Base-by-base conservation (phyloP, 1,139 yeast genomes). In the Candida glucosophila region DNA sequence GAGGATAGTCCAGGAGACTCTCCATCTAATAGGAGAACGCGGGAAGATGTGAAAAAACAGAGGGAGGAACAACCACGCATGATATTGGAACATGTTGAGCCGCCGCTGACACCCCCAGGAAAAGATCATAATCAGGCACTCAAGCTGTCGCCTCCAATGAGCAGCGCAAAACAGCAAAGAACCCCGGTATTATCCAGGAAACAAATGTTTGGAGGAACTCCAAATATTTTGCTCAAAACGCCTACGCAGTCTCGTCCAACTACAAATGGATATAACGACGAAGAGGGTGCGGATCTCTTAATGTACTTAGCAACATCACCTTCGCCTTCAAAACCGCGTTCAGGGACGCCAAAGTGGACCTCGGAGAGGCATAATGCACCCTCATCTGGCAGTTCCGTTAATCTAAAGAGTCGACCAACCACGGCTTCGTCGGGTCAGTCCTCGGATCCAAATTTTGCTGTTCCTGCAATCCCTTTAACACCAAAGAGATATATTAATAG, bases 291-390 rank as follows among this genome's bases (percentile, higher is more conserved):
- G 1, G 92, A 80, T 46, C 55, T 83, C 34, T 62, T 83, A 33
- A 70, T 83, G 74, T 83, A 73, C 47, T 61, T 83, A 40, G 93
- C 94, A 3, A 80, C 92, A 4, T 80, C 93, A 3, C 95, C 95
- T 1, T 78, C 90, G 0, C 85, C 88, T 0, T 77, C 78, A 1
- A 62, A 59, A 27, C 56, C 61, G 4, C 50, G 45, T 37, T 51
- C 41, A 32, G 42, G 52, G n/a, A 58, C 66, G 6, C 67, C 69
- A 38, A 6, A 15, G 28, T 8, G 21, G 22, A 13, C 11, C 19
- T 19, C 12, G 17, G 20, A 20, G 13, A 19, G 17, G 13, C 10
- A 5, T 17, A 10, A 12, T 12, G 10, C 22, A n/a, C 20, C 17
- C 15, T 13, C 17, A 4, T 20, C 24, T 8, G 20, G 22, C 12